phyloP scores from a whole-genome alignment of 164 flowering plant species.

The Akebia trifoliata region DNA sequence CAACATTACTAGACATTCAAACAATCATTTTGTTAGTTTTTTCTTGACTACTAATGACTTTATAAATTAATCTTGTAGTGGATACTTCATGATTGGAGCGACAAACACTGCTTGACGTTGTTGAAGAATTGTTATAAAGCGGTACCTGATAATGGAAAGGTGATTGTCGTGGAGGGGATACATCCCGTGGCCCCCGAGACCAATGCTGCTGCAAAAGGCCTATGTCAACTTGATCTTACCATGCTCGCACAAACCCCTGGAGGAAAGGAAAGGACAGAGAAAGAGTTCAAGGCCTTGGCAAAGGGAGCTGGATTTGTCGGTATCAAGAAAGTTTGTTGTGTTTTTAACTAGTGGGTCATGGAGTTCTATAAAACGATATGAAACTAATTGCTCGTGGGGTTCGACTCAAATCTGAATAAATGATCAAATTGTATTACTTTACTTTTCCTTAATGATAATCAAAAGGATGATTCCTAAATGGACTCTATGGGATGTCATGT shows the following conservation, averaged over 20 bases:
- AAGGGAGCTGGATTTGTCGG: conserved; percentile 13
- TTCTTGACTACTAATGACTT: too few relatives aligned
- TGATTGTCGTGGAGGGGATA: conserved; percentile 17
- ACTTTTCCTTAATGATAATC: too few relatives aligned
- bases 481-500: too few relatives aligned
- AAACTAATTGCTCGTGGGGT: too few relatives aligned
- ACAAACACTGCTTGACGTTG: conserved; percentile 17
- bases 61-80: too few relatives aligned
- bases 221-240: background rate
- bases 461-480: too few relatives aligned
- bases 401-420: too few relatives aligned
- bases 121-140: conserved; percentile 25
- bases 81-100: conserved; percentile 25
- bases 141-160: conserved; percentile 21
- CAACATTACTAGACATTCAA: background rate
- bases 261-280: conserved; percentile 20
- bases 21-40: too few relatives aligned
- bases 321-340: conserved; percentile 6
- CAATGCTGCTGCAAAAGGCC: background rate
- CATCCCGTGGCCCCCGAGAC: background rate
- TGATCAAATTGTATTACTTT: too few relatives aligned
- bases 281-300: conserved; percentile 21
- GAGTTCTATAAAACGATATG: conserved; percentile 13
- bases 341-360: conserved; percentile 21
- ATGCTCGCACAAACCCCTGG: conserved; percentile 18